Evolutionary conservation across 345 rosid species (phyloP), one percentile per base, ranked within the genome.

Genomic region (Populus nigra): DNA sequence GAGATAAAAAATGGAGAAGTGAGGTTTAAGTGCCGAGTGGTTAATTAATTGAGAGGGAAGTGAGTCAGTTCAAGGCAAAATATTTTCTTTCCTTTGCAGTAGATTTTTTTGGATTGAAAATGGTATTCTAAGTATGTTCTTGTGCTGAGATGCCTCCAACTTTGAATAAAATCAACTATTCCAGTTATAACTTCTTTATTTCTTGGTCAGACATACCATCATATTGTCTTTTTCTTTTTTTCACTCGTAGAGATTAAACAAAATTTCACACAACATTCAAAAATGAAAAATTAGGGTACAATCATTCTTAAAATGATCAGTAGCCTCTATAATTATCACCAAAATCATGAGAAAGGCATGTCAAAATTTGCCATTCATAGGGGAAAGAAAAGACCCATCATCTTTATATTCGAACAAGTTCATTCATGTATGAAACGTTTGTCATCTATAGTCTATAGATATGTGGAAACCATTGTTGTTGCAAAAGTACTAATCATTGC

Each of bases 1-100:
- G 89, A 89, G 16, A 75, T 79, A 43, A 89, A 89, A 83, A 76
- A 75, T 3, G 92, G 97, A 45, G 88, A 94, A 86, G 97, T 91
- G 47, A 89, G 97, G 84, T 55, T 68, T 20, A 83, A 89, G n/a
- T 86, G 93, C 73, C 68, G 84, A 41, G 82, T 77, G 23, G 81
- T 84, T 8, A 94, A 90, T 47, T 93, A 71, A 88, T 68, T 23
- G 63, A 38, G 68, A 77, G 73, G 11, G 12, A 35, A 59, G 71
- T 1, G 20, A 27, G 22, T 35, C 33, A 27, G 41, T 47, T 8
- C 8, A 29, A 43, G 68, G 68, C 23, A 25, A 63, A 22, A 39
- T 1, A 22, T 65, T 15, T 70, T 77, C 23, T 70, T 59, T 11
- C 7, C 29, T 57, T 47, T 13, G 55, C 17, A 9, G 15, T 1